Evolutionary conservation across 768 basidiomycete genomes (phyloP).

Genomic region (Boletus vermiculosoides): DNA sequence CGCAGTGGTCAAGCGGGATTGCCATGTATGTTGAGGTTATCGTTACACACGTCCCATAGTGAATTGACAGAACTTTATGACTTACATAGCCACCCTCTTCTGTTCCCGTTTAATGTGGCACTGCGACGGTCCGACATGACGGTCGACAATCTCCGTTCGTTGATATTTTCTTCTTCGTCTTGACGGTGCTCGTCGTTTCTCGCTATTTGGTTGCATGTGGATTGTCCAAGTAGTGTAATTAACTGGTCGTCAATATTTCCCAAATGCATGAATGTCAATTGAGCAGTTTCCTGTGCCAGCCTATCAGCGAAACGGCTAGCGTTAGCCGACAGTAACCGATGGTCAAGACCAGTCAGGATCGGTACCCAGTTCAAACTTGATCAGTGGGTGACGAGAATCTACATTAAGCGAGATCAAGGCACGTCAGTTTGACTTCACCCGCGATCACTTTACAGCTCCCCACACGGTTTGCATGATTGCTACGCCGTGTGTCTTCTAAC

Average conservation of each 20-base stretch:
- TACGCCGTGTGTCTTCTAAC: neutral
- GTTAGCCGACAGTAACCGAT: too few relatives aligned
- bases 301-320: too few relatives aligned
- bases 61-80: neutral
- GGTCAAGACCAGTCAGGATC: too few relatives aligned
- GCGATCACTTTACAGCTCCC: neutral
- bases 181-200: neutral
- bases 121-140: slow-evolving; percentile 5
- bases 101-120: slow-evolving; percentile 14
- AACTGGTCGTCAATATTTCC: too few relatives aligned
- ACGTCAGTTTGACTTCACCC: neutral
- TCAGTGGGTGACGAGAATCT: neutral
- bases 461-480: neutral
- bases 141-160: slow-evolving; percentile 4
- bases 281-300: too few relatives aligned
- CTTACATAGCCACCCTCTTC: slow-evolving; percentile 17
- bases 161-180: neutral
- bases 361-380: too few relatives aligned
- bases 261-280: too few relatives aligned
- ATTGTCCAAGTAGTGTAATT: neutral
- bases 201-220: neutral
- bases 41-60: too few relatives aligned
- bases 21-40: slow-evolving; percentile 6
- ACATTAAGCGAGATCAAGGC: neutral
- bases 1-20: slow-evolving; percentile 17